These are phyloP conservation scores for Cucumis cinereus DNA, from an alignment of 306 rosid species.

Conservation along the genomic window DNA sequence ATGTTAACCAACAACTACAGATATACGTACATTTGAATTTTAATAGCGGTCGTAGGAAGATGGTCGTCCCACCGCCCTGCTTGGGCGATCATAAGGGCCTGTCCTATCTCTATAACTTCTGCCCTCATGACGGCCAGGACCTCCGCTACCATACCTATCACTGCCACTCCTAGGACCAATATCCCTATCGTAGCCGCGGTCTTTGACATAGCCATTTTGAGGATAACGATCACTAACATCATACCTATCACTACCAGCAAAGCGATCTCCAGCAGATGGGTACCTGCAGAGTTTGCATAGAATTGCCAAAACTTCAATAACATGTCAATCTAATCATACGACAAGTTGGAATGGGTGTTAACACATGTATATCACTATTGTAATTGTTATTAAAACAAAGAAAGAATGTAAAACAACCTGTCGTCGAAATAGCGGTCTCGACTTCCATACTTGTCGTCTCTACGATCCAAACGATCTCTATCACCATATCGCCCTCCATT, in stretches of 20 bases:
- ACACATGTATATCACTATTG: background rate
- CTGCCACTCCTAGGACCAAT: conserved; percentile 45
- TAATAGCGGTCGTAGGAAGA: conserved; percentile 72
- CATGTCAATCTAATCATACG: background rate
- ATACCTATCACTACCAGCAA: conserved; percentile 57
- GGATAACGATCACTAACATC: conserved; percentile 61
- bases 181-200: conserved; percentile 54
- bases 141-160: conserved; percentile 58
- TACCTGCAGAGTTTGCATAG: conserved; percentile 33
- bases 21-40: background rate
- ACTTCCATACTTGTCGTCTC: conserved; percentile 70
- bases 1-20: background rate
- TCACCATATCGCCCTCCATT: conserved; percentile 80
- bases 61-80: conserved; percentile 45
- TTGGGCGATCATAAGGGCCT: conserved; percentile 75
- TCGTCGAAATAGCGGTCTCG: conserved; percentile 70
- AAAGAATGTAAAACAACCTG: conserved; percentile 35
- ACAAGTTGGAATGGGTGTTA: background rate
- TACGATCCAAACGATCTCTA: conserved; percentile 63
- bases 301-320: background rate
- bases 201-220: conserved; percentile 76
- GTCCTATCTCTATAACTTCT: conserved; percentile 59
- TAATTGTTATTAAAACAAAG: background rate
- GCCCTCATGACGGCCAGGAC: conserved; percentile 57
- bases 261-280: conserved; percentile 51